phyloP scores from a whole-genome alignment of 768 basidiomycete species.

The Boletus fagicola region DNA sequence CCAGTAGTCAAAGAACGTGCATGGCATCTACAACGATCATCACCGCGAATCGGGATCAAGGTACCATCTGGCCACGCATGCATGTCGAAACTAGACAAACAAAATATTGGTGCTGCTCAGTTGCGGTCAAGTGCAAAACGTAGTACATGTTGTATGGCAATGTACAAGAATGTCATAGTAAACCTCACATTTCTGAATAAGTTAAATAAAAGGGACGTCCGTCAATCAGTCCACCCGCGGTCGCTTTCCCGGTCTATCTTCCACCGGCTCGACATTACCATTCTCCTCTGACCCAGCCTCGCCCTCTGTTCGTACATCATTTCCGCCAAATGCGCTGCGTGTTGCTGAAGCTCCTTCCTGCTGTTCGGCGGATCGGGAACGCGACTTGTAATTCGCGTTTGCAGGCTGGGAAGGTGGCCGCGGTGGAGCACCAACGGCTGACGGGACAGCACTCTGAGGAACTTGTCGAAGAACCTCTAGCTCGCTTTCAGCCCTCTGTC shows the following conservation, averaged over 20 bases:
- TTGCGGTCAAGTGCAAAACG: background rate
- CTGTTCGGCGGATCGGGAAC: constrained; percentile 31
- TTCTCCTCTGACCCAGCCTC: constrained; percentile 20
- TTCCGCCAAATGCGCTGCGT: constrained; percentile 14
- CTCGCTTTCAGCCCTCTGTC: constrained; percentile 64
- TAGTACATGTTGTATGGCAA: constrained; percentile 9
- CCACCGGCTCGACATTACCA: constrained; percentile 15
- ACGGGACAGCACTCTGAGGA: constrained; percentile 13
- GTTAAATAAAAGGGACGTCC: constrained; percentile 7
- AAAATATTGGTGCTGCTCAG: background rate
- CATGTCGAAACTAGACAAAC: too few relatives aligned
- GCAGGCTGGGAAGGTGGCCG: constrained; percentile 22
- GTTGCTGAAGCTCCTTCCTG: constrained; percentile 17
- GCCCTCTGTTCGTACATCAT: constrained; percentile 23
- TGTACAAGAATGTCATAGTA: constrained; percentile 10
- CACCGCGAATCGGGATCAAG: background rate
- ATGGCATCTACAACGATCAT: background rate
- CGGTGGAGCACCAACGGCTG: constrained; percentile 3
- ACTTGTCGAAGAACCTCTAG: constrained; percentile 52
- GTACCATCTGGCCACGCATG: background rate
- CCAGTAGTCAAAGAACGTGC: too few relatives aligned
- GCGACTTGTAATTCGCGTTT: constrained; percentile 13
- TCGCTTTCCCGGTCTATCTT: constrained; percentile 32
- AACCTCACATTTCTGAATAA: constrained; percentile 15
- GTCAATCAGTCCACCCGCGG: constrained; percentile 29